These are phyloP conservation scores for Phaffomyces antillensis DNA, from an alignment of 805 yeast genomes.

Conservation along the genomic window DNA sequence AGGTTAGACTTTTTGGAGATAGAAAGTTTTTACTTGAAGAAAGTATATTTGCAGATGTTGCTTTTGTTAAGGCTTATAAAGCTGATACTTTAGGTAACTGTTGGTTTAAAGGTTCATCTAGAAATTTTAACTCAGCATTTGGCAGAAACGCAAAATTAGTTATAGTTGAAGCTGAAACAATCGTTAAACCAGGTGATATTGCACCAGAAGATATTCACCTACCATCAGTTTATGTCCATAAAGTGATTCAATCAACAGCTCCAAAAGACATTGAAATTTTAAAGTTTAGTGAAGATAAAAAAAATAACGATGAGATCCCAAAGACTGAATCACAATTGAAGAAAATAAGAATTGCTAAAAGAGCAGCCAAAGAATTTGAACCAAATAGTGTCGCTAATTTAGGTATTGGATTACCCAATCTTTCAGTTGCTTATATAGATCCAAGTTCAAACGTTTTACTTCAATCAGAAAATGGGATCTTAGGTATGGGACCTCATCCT, in stretches of 20 bases:
- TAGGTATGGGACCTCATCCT: conserved; percentile 44
- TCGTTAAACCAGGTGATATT: conserved; percentile 39
- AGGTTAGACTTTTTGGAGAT: conserved; percentile 37
- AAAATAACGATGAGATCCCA: background rate
- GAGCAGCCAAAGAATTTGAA: conserved; percentile 40
- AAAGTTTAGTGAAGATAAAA: conserved; percentile 14
- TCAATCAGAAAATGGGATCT: conserved; percentile 43
- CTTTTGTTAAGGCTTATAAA: conserved; percentile 40
- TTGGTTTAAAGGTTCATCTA: conserved; percentile 39
- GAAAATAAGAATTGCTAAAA: conserved; percentile 31
- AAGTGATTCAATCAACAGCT: conserved; percentile 33
- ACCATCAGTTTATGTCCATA: conserved; percentile 38
- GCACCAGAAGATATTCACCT: conserved; percentile 39
- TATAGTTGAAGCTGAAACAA: conserved; percentile 45
- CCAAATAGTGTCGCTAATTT: conserved; percentile 38
- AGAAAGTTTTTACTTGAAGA: conserved; percentile 35
- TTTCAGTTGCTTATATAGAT: conserved; percentile 37
- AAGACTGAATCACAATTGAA: conserved; percentile 10
- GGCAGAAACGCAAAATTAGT: conserved; percentile 39
- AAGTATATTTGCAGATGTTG: conserved; percentile 40
- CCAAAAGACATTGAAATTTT: conserved; percentile 37
- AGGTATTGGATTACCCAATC: conserved; percentile 46
- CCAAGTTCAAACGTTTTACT: conserved; percentile 30
- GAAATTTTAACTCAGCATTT: conserved; percentile 38
- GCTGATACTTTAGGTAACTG: conserved; percentile 44